Evolutionary conservation across 2,329 filamentous ascomycete genomes (phyloP).

Genomic region (Gremmenia infestans): DNA sequence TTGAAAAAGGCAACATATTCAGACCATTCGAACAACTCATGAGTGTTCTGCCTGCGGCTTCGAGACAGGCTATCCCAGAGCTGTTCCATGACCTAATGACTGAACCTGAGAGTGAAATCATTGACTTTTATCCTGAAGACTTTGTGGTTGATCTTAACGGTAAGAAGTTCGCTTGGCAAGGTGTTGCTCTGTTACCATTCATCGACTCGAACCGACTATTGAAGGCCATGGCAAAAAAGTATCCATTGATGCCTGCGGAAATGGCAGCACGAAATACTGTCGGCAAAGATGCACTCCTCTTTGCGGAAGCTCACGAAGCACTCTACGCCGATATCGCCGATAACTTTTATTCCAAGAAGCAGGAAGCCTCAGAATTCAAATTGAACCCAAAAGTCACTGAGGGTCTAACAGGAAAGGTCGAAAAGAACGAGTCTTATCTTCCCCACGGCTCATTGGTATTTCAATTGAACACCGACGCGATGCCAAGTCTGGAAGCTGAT

Average conservation of each 20-base stretch:
- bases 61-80: constrained; percentile 82
- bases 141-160: constrained; percentile 93
- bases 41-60: constrained; percentile 92
- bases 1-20: constrained; percentile 80
- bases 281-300: constrained; percentile 75
- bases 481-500: constrained; percentile 79
- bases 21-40: constrained; percentile 95
- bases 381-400: constrained; percentile 71
- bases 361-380: constrained; percentile 59
- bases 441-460: constrained; percentile 79
- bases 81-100: constrained; percentile 91
- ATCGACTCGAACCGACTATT: constrained; percentile 89
- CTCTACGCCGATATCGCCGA: constrained; percentile 80
- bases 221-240: constrained; percentile 75
- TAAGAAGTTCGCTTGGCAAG: constrained; percentile 98
- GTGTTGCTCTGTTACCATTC: constrained; percentile 87
- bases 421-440: constrained; percentile 78
- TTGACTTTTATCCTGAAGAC: constrained; percentile 95
- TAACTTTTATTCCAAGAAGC: constrained; percentile 90
- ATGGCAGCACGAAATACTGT: constrained; percentile 74
- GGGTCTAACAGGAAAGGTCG: constrained; percentile 73
- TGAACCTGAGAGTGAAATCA: constrained; percentile 80
- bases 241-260: constrained; percentile 70
- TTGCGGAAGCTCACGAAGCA: constrained; percentile 73
- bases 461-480: constrained; percentile 64